These are phyloP conservation scores for Fusarium lateritium DNA, from an alignment of 2,329 filamentous ascomycete species.

Conservation along the genomic window DNA sequence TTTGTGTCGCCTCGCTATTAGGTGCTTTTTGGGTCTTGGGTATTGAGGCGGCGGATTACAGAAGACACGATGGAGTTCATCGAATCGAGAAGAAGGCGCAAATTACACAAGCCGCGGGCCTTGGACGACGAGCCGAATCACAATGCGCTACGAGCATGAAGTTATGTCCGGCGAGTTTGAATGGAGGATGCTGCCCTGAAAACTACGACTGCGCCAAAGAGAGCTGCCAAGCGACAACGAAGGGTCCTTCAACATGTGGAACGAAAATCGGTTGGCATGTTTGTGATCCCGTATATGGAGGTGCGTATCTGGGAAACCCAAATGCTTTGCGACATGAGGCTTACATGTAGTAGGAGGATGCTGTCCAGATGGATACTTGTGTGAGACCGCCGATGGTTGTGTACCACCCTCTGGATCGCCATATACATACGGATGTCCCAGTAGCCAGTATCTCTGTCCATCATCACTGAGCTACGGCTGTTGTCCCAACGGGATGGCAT, in stretches of 20 bases:
- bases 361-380: slow-evolving; percentile 63
- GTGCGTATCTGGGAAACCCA: slow-evolving; percentile 44
- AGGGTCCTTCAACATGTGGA: slow-evolving; percentile 58
- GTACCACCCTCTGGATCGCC: slow-evolving; percentile 60
- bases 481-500: slow-evolving; percentile 65
- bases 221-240: slow-evolving; percentile 64
- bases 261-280: slow-evolving; percentile 56
- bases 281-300: slow-evolving; percentile 57
- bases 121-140: slow-evolving; percentile 38
- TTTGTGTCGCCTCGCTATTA: slow-evolving; percentile 38
- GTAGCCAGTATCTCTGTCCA: slow-evolving; percentile 64
- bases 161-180: slow-evolving; percentile 57
- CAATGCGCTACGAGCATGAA: slow-evolving; percentile 50
- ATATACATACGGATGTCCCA: slow-evolving; percentile 59
- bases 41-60: slow-evolving; percentile 49
- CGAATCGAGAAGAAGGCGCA: slow-evolving; percentile 50
- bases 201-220: slow-evolving; percentile 64
- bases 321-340: slow-evolving; percentile 1
- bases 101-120: slow-evolving; percentile 40
- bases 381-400: slow-evolving; percentile 59
- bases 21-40: slow-evolving; percentile 39
- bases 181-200: slow-evolving; percentile 64
- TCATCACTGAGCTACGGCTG: slow-evolving; percentile 67
- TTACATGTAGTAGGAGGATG: slow-evolving; percentile 57
- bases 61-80: slow-evolving; percentile 52